Evolutionary conservation across 2,329 filamentous ascomycete species (phyloP).

Genomic region (Aquanectria penicillioides): DNA sequence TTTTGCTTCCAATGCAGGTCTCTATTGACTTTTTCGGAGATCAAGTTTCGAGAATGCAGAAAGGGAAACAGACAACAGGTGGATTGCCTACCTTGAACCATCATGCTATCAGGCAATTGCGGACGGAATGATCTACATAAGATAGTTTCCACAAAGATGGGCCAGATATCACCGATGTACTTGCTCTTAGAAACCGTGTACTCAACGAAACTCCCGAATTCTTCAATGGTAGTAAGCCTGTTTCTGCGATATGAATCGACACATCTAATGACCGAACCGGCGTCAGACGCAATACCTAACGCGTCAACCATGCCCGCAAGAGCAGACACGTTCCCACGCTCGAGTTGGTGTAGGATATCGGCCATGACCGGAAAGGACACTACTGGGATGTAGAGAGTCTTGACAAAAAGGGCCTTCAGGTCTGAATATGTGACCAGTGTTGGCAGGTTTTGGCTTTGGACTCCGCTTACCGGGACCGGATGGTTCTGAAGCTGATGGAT

Average conservation of each 20-base stretch:
- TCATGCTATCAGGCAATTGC: constrained; percentile 43
- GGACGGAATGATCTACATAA: constrained; percentile 39
- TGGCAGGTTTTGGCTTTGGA: constrained; percentile 24
- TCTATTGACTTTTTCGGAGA: neutral
- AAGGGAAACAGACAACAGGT: neutral
- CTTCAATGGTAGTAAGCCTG: constrained; percentile 35
- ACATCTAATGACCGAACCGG: constrained; percentile 38
- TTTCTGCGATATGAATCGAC: constrained; percentile 44
- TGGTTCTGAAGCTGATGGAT: constrained; percentile 39
- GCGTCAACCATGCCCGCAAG: constrained; percentile 34
- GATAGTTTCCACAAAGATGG: constrained; percentile 39
- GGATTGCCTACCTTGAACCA: constrained; percentile 35
- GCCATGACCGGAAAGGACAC: constrained; percentile 40
- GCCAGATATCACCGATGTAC: constrained; percentile 44
- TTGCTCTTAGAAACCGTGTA: constrained; percentile 42
- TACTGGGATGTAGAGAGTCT: constrained; percentile 35
- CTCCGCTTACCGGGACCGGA: constrained; percentile 38
- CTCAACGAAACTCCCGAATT: constrained; percentile 38
- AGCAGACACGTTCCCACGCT: constrained; percentile 40
- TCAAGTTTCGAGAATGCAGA: neutral
- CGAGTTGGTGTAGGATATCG: constrained; percentile 38
- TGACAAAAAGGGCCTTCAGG: constrained; percentile 41
- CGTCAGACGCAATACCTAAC: constrained; percentile 28
- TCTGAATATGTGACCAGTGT: constrained; percentile 43
- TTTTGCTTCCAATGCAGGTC: neutral